Conservation (phyloP, 1,139 yeast species). For the Wickerhamomyces sp. region DNA sequence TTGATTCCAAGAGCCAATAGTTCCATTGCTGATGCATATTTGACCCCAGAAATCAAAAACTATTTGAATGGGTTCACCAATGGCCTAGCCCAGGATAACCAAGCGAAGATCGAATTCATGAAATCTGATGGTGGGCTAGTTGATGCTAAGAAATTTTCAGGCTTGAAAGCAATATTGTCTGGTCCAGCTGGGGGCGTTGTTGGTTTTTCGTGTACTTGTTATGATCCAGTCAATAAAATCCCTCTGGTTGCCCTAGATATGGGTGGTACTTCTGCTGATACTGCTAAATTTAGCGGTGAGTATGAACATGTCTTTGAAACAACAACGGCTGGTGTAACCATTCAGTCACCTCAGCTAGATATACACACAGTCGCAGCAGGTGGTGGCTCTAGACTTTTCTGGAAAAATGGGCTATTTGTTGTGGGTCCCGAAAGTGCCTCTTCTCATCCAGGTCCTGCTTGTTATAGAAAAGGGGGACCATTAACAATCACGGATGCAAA, state of each 20-base stretch:
- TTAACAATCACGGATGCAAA: conserved; percentile 59
- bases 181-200: conserved; percentile 68
- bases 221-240: conserved; percentile 34
- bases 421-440: conserved; percentile 61
- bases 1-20: conserved; percentile 69
- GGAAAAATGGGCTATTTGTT: conserved; percentile 50
- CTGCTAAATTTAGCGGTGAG: conserved; percentile 43
- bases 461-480: conserved; percentile 56
- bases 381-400: conserved; percentile 50
- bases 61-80: conserved; percentile 57
- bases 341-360: conserved; percentile 54
- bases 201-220: conserved; percentile 50
- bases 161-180: conserved; percentile 48
- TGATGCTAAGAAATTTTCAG: conserved; percentile 44
- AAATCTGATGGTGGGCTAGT: conserved; percentile 60
- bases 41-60: conserved; percentile 66
- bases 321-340: conserved; percentile 51
- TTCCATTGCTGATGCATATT: conserved; percentile 70
- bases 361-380: conserved; percentile 61
- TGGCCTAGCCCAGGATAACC: conserved; percentile 46
- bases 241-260: conserved; percentile 56
- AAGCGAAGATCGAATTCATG: conserved; percentile 46
- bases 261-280: conserved; percentile 65
- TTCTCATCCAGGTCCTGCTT: conserved; percentile 62
- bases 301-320: conserved; percentile 54